These are phyloP conservation scores for Ganoderma lucidum DNA, from an alignment of 1,284 basidiomycete species.

Conservation along the genomic window DNA sequence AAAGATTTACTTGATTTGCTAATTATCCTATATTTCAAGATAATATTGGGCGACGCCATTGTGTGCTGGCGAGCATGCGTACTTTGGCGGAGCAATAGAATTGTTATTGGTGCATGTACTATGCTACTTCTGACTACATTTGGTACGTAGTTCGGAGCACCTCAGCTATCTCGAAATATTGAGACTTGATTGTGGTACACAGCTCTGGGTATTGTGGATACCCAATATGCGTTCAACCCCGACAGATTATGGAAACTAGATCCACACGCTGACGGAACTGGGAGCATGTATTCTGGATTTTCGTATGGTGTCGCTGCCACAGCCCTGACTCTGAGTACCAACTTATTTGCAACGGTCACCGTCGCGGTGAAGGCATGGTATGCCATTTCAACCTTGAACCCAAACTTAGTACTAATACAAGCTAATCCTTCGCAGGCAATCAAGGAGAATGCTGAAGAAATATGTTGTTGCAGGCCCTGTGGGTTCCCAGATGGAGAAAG, in stretches of 20 bases:
- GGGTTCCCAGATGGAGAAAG: too few relatives aligned
- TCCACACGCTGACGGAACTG: background rate
- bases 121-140: background rate
- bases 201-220: background rate
- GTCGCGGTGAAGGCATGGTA: slow-evolving; percentile 4
- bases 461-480: too few relatives aligned
- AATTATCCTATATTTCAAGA: background rate
- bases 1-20: background rate
- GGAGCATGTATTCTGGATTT: background rate
- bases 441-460: too few relatives aligned
- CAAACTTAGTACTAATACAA: too few relatives aligned
- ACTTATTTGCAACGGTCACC: background rate
- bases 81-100: background rate
- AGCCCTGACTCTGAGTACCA: slow-evolving; percentile 2
- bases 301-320: background rate
- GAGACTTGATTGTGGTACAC: background rate
- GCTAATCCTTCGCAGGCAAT: background rate
- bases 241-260: too few relatives aligned
- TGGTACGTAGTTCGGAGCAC: background rate
- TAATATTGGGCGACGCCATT: slow-evolving; percentile 5
- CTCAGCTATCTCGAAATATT: background rate
- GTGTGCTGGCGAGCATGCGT: slow-evolving; percentile 13
- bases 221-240: too few relatives aligned
- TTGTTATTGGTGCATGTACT: background rate
- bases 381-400: background rate